phyloP scores from a whole-genome alignment of 176 grass and related monocot genomes.

The Aegilops tauschii region DNA sequence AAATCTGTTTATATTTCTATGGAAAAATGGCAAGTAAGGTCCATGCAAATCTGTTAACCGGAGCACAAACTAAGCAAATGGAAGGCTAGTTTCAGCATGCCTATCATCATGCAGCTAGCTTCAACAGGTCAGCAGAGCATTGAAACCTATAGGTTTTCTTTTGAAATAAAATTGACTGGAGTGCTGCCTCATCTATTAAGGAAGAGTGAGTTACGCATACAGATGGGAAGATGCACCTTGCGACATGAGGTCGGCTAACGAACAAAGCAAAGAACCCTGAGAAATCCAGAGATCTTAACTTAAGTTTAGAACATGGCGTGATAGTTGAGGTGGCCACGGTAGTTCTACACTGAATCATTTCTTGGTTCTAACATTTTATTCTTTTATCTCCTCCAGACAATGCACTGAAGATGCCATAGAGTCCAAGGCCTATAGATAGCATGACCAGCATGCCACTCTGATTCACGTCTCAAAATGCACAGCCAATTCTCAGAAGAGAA shows the following conservation, averaged over 20 bases:
- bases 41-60: not conserved
- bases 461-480: not conserved
- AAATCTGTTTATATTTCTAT: not conserved
- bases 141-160: not conserved
- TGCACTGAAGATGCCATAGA: not conserved
- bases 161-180: not conserved
- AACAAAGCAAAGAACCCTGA: not conserved
- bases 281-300: not conserved
- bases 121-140: not conserved
- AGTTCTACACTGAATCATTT: not conserved
- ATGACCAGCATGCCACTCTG: not conserved
- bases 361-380: not conserved
- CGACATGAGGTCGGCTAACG: not conserved
- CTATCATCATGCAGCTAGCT: not conserved
- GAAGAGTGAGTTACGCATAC: not conserved
- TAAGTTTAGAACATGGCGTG: not conserved
- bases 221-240: not conserved
- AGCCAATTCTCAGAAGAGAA: not conserved
- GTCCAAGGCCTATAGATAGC: not conserved
- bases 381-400: not conserved
- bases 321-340: not conserved
- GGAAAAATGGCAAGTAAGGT: not conserved
- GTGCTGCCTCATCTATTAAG: not conserved
- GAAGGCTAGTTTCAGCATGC: slow-evolving; percentile 6
- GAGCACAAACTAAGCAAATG: not conserved